A percentile compares a stretch with the other conserved stretches of the same genome.
Evolutionary conservation across 345 rosid genomes (phyloP).

Genomic region (Raphanus sativus): DNA sequence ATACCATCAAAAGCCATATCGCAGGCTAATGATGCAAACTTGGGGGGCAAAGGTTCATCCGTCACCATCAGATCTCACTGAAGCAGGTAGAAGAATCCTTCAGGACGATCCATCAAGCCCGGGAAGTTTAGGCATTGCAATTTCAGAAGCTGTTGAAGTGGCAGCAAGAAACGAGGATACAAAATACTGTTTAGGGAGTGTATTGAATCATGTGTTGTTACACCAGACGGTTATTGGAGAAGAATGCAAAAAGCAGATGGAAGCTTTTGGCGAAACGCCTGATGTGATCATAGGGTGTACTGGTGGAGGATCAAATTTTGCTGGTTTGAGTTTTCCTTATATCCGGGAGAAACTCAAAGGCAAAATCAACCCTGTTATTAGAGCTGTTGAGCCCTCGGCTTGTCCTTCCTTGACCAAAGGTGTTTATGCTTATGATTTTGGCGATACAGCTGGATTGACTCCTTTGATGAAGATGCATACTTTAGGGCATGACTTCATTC

Average conservation of each 20-base stretch:
- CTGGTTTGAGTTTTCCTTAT: slow-evolving; percentile 89
- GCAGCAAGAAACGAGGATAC: slow-evolving; percentile 70
- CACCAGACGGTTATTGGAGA: slow-evolving; percentile 95
- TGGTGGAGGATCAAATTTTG: slow-evolving; percentile 96
- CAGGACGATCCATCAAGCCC: slow-evolving; percentile 65
- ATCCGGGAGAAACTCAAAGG: slow-evolving; percentile 86
- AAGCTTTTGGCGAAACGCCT: slow-evolving; percentile 72
- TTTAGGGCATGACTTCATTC: slow-evolving; percentile 93
- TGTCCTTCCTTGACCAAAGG: slow-evolving; percentile 94
- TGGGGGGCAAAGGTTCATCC: slow-evolving; percentile 98
- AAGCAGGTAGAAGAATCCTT: slow-evolving; percentile 73
- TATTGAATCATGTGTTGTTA: slow-evolving; percentile 84
- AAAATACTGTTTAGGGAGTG: slow-evolving; percentile 90
- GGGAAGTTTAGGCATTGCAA: slow-evolving; percentile 93
- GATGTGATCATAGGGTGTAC: slow-evolving; percentile 92
- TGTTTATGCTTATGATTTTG: slow-evolving; percentile 81
- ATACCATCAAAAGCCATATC: slow-evolving; percentile 87
- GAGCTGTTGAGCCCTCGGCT: slow-evolving; percentile 87
- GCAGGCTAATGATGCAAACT: slow-evolving; percentile 95
- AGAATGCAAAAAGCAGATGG: slow-evolving; percentile 89
- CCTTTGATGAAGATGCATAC: slow-evolving; percentile 99
- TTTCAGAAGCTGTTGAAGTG: slow-evolving; percentile 94
- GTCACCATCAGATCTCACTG: slow-evolving; percentile 73
- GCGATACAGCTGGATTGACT: slow-evolving; percentile 87
- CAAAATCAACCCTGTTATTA: slow-evolving; percentile 72